phyloP scores from a whole-genome alignment of 768 basidiomycete species.

The Strobilomyces confusus region DNA sequence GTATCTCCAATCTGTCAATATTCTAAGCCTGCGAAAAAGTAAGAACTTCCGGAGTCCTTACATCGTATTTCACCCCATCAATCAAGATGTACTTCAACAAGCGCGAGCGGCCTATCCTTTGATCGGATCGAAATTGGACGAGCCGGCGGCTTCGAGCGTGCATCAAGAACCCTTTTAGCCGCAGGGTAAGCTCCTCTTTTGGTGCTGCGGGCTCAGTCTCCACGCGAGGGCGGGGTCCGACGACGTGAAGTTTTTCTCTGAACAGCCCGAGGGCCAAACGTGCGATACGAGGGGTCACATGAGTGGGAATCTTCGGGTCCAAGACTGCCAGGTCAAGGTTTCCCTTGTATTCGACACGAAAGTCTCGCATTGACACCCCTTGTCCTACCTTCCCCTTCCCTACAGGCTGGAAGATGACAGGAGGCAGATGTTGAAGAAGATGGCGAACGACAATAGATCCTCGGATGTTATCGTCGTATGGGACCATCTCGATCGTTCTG shows the following conservation, averaged over 20 bases:
- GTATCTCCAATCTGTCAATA: slow-evolving; percentile 57
- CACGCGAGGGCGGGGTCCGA: slow-evolving; percentile 40
- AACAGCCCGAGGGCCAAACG: slow-evolving; percentile 49
- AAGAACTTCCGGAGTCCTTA: slow-evolving; percentile 20
- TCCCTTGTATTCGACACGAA: slow-evolving; percentile 20
- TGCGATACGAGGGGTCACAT: slow-evolving; percentile 60
- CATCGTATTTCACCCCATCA: slow-evolving; percentile 42
- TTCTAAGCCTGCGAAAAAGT: background rate
- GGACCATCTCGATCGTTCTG: slow-evolving; percentile 21
- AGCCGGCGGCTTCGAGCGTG: slow-evolving; percentile 14
- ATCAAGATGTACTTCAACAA: slow-evolving; percentile 41
- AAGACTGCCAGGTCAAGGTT: slow-evolving; percentile 58
- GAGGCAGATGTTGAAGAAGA: slow-evolving; percentile 13
- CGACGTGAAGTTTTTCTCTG: slow-evolving; percentile 48
- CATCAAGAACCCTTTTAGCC: slow-evolving; percentile 22
- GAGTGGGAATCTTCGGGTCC: slow-evolving; percentile 52
- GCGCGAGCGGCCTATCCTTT: slow-evolving; percentile 34
- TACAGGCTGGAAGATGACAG: slow-evolving; percentile 11
- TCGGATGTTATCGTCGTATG: slow-evolving; percentile 17
- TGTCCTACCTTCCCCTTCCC: background rate
- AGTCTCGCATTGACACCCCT: background rate
- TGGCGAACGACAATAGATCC: slow-evolving; percentile 17
- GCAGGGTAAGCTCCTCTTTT: slow-evolving; percentile 7
- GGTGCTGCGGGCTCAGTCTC: slow-evolving; percentile 11
- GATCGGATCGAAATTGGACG: slow-evolving; percentile 24